A percentile compares a stretch with the other conserved stretches of the same genome.
phyloP scores from a whole-genome alignment of 441 rosid genomes.

The Cnidoscolus chayamansa region DNA sequence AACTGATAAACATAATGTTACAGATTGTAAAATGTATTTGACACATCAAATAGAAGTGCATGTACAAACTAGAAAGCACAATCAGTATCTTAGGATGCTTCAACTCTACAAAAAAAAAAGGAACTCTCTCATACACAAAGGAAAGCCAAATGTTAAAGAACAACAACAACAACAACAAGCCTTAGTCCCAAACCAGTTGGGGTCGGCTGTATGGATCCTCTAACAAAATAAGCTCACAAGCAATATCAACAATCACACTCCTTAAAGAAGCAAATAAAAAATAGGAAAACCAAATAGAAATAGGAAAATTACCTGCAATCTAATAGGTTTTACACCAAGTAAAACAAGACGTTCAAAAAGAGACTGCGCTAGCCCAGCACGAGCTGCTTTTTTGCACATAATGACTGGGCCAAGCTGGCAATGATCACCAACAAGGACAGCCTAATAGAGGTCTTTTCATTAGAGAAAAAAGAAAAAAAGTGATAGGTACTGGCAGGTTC shows the following conservation, averaged over 20 bases:
- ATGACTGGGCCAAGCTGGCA: constrained; percentile 99
- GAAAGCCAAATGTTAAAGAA: neutral
- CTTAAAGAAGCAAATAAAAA: too few relatives aligned
- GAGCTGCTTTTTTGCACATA: constrained; percentile 99
- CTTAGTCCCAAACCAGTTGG: too few relatives aligned
- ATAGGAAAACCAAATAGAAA: too few relatives aligned
- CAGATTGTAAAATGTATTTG: neutral
- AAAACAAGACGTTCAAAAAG: constrained; percentile 95
- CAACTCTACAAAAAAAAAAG: neutral
- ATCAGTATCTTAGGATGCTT: neutral
- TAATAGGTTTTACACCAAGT: constrained; percentile 97
- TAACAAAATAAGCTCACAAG: too few relatives aligned
- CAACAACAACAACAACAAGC: too few relatives aligned
- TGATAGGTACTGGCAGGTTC: neutral
- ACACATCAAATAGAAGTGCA: neutral
- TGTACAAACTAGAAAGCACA: neutral
- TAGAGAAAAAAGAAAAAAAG: constrained; percentile 19
- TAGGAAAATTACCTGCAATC: constrained; percentile 77
- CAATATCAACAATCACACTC: too few relatives aligned
- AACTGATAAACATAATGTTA: neutral
- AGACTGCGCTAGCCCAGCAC: constrained; percentile 98
- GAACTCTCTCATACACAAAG: neutral
- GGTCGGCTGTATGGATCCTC: too few relatives aligned
- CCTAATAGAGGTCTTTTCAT: constrained; percentile 44
- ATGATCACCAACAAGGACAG: constrained; percentile 98